These are phyloP conservation scores for Pythium biforme DNA, from an alignment of 352 stramenopile species.

Conservation along the genomic window DNA sequence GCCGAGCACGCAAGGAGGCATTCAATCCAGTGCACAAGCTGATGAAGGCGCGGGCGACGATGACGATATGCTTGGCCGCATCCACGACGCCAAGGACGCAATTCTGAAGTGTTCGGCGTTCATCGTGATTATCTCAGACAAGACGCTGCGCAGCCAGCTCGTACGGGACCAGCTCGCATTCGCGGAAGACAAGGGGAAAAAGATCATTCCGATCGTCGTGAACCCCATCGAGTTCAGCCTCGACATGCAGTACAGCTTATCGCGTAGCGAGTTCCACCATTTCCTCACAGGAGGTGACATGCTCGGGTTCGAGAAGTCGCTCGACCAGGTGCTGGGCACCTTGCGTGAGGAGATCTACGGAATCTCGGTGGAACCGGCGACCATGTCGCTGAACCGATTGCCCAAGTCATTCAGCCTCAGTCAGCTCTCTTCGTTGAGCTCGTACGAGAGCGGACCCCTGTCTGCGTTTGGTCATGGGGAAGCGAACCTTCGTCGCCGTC, in stretches of 20 bases:
- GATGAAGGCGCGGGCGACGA: constrained; percentile 17
- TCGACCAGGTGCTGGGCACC: constrained; percentile 52
- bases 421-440: constrained; percentile 26
- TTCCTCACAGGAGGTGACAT: constrained; percentile 81
- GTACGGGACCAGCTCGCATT: constrained; percentile 82
- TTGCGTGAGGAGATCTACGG: constrained; percentile 71
- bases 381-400: constrained; percentile 4
- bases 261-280: constrained; percentile 76
- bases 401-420: constrained; percentile 27
- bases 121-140: constrained; percentile 69
- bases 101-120: constrained; percentile 83
- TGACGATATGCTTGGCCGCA: constrained; percentile 64
- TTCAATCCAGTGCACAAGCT: constrained; percentile 9
- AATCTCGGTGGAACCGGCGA: constrained; percentile 41
- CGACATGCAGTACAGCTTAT: constrained; percentile 79
- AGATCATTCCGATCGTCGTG: constrained; percentile 70
- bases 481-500: constrained; percentile 23
- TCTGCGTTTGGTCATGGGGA: constrained; percentile 9
- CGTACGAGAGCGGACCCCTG: background rate
- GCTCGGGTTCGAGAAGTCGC: constrained; percentile 65
- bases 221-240: constrained; percentile 65
- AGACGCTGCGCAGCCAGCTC: constrained; percentile 67
- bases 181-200: constrained; percentile 83
- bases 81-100: constrained; percentile 79
- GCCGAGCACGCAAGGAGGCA: constrained; percentile 5